Evolutionary conservation across 768 basidiomycete genomes (phyloP).

Genomic region (Leccinum rimulosum): DNA sequence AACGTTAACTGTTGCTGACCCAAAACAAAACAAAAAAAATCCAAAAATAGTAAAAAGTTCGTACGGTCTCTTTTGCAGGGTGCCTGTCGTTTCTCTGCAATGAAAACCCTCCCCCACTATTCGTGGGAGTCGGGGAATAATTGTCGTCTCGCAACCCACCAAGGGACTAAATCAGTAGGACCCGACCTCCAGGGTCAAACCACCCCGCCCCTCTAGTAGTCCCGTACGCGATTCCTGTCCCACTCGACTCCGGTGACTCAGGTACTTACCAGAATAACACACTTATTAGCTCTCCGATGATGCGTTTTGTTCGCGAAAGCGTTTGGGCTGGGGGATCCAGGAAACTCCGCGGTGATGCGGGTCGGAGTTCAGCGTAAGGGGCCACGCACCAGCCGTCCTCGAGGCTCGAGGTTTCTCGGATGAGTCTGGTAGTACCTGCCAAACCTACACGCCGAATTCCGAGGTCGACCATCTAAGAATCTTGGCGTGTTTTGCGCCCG

Average conservation of each 20-base stretch:
- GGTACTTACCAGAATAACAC: neutral
- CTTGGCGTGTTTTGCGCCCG: neutral
- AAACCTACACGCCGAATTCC: slow-evolving; percentile 3
- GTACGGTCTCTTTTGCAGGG: no score
- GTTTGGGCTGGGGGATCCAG: neutral
- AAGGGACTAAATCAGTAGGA: no score
- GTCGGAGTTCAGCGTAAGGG: neutral
- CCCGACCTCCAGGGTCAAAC: neutral
- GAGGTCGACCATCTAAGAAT: neutral
- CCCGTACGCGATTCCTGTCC: neutral
- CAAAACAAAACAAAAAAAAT: no score
- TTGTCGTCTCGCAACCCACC: no score
- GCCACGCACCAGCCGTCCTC: no score
- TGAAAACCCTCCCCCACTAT: neutral
- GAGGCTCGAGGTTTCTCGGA: neutral
- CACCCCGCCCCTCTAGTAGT: neutral
- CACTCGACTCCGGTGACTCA: neutral
- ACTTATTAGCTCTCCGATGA: neutral
- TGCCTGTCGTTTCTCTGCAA: no score
- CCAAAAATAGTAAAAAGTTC: no score
- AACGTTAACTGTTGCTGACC: no score
- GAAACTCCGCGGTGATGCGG: neutral
- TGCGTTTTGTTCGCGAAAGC: neutral
- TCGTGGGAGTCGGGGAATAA: neutral
- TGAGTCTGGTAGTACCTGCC: neutral